Evolutionary conservation across 768 basidiomycete genomes (phyloP), one percentile per base, ranked within the genome.

Genomic region (Lyophyllum shimeji): DNA sequence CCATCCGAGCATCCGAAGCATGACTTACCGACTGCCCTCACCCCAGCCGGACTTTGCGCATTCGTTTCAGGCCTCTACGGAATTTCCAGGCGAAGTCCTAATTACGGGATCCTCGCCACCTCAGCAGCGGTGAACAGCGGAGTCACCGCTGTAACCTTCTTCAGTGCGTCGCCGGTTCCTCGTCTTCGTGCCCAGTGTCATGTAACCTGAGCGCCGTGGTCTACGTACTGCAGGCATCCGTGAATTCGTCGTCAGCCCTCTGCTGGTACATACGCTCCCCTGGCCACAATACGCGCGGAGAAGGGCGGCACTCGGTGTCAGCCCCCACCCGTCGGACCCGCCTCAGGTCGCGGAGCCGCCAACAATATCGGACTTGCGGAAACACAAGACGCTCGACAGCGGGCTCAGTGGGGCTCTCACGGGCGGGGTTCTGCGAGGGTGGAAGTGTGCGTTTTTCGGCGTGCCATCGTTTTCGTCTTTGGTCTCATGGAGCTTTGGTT

Each of bases 201-300:
- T 46, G 6, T 44, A 7, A 44, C 9, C n/a, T 46, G 27, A 60
- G 48, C 50, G n/a, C 46, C 21, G 58, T 33, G 24, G 17, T 49
- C 27, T 45, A 50, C 15, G n/a, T n/a, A n/a, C n/a, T n/a, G n/a
- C 59, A 94, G 93, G 83, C 55, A 67, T 89, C 50, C 82, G 91
- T 57, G 93, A 94, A 76, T 90, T 85, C 65, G 64, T 82, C n/a
- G 71, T 93, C 48, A 82, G 82, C 44, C 93, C 93, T 0, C 55
- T 81, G 1, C 70, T 93, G 42, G 72, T 78, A 8, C 70, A 71
- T 21, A 69, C 69, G 0, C 65, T 78, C n/a, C 70, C 78, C 1
- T 78, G 74, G 63, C 69, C 71, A 40, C 80, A 82, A 58, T 84
- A 83, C 63, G 71, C 71, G 52, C 72, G 76, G 51, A 75, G 75